Conservation (phyloP, 2,329 filamentous ascomycete genomes). For the Colletotrichum orchidophilum region DNA sequence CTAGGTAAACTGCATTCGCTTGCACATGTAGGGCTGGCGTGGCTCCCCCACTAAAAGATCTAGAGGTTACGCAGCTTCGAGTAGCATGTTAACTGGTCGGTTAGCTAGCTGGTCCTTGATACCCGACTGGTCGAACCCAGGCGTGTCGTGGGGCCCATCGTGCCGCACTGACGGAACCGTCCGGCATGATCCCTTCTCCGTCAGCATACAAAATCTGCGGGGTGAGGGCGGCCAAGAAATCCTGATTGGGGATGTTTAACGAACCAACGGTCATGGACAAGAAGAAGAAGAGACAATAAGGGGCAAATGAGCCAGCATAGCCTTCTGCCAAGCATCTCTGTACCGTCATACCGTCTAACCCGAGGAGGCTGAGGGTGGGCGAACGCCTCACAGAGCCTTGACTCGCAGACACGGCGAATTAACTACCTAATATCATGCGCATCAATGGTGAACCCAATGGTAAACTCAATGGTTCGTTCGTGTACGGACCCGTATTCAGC, state of each 20-base stretch:
- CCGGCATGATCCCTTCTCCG: conserved; percentile 23
- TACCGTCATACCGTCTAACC: not conserved
- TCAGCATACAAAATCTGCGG: conserved; percentile 19
- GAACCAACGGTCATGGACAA: not conserved
- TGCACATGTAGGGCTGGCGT: conserved; percentile 29
- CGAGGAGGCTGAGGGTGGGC: not conserved
- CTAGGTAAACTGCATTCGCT: not conserved
- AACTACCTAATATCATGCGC: conserved; percentile 9
- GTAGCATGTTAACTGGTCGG: conserved; percentile 20
- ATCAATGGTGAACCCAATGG: not conserved
- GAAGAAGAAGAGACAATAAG: not conserved
- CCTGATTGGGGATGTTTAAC: not conserved
- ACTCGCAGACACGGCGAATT: not conserved
- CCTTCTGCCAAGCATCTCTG: not conserved
- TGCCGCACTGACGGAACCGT: conserved; percentile 26
- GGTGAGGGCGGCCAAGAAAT: conserved; percentile 9
- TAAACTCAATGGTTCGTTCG: not conserved
- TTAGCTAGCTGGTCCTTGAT: not conserved
- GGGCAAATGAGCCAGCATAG: not conserved
- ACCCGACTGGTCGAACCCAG: conserved; percentile 20
- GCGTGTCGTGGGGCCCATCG: not conserved
- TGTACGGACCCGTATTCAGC: not conserved
- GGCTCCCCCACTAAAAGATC: not conserved
- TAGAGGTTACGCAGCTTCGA: conserved; percentile 12
- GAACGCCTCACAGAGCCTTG: not conserved